phyloP scores from a whole-genome alignment of 768 basidiomycete genomes.

The Mycena venus region DNA sequence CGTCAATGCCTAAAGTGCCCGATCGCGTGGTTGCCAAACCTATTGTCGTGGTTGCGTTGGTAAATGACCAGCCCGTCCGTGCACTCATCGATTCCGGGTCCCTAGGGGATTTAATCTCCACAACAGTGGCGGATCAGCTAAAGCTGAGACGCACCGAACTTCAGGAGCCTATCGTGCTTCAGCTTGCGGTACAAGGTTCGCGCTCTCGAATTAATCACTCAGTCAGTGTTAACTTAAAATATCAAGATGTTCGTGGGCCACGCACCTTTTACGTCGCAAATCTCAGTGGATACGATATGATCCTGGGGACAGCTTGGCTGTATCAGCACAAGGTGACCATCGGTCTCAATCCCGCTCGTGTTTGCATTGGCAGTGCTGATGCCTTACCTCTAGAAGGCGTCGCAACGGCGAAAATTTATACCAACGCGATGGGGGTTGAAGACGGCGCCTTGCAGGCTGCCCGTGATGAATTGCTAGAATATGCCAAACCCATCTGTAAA shows the following conservation, averaged over 20 bases:
- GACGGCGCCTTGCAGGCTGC: background rate
- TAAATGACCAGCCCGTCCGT: conserved; percentile 46
- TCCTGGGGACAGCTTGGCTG: conserved; percentile 43
- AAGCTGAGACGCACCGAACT: conserved; percentile 41
- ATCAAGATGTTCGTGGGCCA: conserved; percentile 15
- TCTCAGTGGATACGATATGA: conserved; percentile 43
- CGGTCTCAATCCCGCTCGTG: conserved; percentile 35
- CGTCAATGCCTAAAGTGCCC: too few relatives aligned
- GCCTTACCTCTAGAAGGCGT: conserved; percentile 29
- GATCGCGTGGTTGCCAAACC: conserved; percentile 43
- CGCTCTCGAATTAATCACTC: conserved; percentile 42
- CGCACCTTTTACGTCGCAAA: conserved; percentile 44
- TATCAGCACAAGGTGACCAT: conserved; percentile 38
- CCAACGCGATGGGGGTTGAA: background rate
- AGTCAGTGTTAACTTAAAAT: conserved; percentile 20
- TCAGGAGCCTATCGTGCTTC: conserved; percentile 47
- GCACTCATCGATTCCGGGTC: conserved; percentile 55
- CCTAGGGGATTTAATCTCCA: conserved; percentile 53
- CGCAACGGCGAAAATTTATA: background rate
- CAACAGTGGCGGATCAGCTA: conserved; percentile 50
- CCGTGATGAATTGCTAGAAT: too few relatives aligned
- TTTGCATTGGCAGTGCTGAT: conserved; percentile 30
- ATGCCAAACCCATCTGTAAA: too few relatives aligned
- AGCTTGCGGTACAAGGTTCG: conserved; percentile 57
- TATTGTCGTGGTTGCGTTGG: conserved; percentile 41